phyloP scores from a whole-genome alignment of 257 asterid genomes.

The Solanum microdontum region DNA sequence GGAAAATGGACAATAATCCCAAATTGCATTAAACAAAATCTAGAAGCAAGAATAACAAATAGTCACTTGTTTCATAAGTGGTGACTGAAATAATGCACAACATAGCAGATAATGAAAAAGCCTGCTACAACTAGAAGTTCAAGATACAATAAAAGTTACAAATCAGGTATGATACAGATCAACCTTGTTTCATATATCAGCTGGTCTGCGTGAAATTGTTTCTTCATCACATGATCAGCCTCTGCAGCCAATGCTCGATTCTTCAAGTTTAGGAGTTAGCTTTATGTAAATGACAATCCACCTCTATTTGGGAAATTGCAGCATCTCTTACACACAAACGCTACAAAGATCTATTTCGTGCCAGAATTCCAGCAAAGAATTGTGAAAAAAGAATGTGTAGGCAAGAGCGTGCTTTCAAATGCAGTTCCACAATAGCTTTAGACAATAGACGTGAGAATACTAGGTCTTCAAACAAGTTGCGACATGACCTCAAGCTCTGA shows the following conservation, averaged over 20 bases:
- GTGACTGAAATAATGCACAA: background rate
- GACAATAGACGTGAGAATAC: background rate
- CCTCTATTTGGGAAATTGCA: background rate
- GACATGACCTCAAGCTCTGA: constrained; percentile 19
- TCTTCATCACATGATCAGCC: background rate
- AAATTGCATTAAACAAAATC: background rate
- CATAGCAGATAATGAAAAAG: background rate
- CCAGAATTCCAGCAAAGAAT: background rate
- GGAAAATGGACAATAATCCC: background rate
- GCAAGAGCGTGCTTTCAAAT: background rate
- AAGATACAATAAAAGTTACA: background rate
- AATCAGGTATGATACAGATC: background rate
- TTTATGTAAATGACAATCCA: background rate
- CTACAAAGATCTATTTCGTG: background rate
- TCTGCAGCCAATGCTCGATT: background rate
- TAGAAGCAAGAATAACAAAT: background rate
- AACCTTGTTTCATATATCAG: background rate
- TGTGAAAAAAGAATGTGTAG: background rate
- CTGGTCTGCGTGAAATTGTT: background rate
- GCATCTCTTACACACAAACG: background rate
- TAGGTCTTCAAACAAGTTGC: background rate
- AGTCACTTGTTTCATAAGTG: background rate
- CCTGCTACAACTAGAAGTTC: background rate
- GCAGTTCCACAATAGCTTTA: background rate
- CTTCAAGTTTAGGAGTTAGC: background rate